Base-by-base conservation (phyloP, 805 yeast species). In the Zygoascus biomembranicola region DNA sequence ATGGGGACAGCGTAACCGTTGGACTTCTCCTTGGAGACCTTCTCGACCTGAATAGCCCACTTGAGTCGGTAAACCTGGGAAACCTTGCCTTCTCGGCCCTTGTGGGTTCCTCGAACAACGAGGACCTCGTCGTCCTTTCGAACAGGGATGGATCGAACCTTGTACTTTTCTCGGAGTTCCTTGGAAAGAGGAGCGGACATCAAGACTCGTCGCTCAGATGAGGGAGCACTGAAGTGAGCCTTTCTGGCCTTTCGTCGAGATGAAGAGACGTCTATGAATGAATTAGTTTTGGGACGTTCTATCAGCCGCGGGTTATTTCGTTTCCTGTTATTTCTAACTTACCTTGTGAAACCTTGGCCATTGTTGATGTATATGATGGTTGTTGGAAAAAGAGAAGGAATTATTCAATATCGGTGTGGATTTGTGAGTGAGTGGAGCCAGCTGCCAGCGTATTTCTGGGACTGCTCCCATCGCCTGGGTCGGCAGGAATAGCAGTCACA, bases 221-320 rank as follows among this genome's bases (percentile, higher is more conserved):
- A 92, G 72, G 98, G 95, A 68, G 99, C 95, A 71, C 80, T 81
- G 92, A 94, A 94, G 86, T 94, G 87, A 77, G 98, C 98, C 88
- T 94, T 94, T 87, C 99, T 90, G 77, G 97, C 82, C 86, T 94
- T 94, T 78, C 95, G 87, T 84, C 99, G 94, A 75, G 97, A 90
- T 76, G 95, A 85, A 72, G 99, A 90, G 77, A 94, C 98, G 96
- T 94, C 97, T 87, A 42, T 16, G 47, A 10, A 26, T 14, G 19
- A 26, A 28, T 42, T 43, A 13, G 46, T n/a, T 19, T 16, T 4
- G 19, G 14, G 8, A 37, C 14, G 16, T 32, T n/a, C 37, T 39
- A n/a, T 31, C 9, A 10, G 32, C 16, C 14, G n/a, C n/a, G n/a
- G n/a, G n/a, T n/a, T n/a, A 20, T 23, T 37, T 31, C 6, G 49